These are phyloP conservation scores for Cladophialophora chaetospira DNA, from an alignment of 2,329 filamentous ascomycete species.

Conservation along the genomic window DNA sequence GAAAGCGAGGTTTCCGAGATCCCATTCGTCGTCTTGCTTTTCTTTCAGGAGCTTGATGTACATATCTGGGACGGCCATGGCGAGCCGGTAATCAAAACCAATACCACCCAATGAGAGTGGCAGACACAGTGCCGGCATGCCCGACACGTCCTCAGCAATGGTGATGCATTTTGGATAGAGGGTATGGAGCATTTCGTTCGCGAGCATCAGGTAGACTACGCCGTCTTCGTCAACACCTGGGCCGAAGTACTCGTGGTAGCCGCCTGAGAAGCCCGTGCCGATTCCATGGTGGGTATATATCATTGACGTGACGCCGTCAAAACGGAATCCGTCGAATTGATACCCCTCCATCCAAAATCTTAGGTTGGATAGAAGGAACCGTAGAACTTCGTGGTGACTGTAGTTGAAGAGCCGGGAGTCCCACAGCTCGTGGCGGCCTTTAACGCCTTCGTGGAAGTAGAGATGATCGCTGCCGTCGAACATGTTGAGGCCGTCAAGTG, in stretches of 20 bases:
- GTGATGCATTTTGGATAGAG: slow-evolving; percentile 87
- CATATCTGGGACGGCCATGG: slow-evolving; percentile 97
- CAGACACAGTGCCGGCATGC: slow-evolving; percentile 95
- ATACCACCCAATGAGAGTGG: slow-evolving; percentile 83
- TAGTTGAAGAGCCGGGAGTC: slow-evolving; percentile 98
- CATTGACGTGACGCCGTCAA: slow-evolving; percentile 98
- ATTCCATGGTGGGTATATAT: slow-evolving; percentile 95
- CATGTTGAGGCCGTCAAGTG: slow-evolving; percentile 89
- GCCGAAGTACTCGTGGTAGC: slow-evolving; percentile 98
- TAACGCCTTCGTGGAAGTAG: slow-evolving; percentile 88
- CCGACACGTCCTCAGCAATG: slow-evolving; percentile 94
- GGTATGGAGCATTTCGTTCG: slow-evolving; percentile 92
- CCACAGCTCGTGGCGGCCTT: slow-evolving; percentile 89
- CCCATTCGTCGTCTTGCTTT: slow-evolving; percentile 86
- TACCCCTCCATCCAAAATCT: slow-evolving; percentile 99
- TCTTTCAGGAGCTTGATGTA: slow-evolving; percentile 99
- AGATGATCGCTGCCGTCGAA: slow-evolving; percentile 94
- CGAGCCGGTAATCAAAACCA: slow-evolving; percentile 94
- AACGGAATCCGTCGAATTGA: slow-evolving; percentile 92
- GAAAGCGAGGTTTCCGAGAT: slow-evolving; percentile 79
- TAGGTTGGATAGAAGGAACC: slow-evolving; percentile 94
- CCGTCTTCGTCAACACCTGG: slow-evolving; percentile 86
- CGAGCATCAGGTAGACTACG: slow-evolving; percentile 91
- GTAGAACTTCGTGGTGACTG: slow-evolving; percentile 86
- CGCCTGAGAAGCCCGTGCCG: slow-evolving; percentile 96